A percentile compares a stretch with the other conserved stretches of the same genome.
These are phyloP conservation scores for Herpetomonas muscarum DNA, from an alignment of 208 protist species.

Conservation along the genomic window DNA sequence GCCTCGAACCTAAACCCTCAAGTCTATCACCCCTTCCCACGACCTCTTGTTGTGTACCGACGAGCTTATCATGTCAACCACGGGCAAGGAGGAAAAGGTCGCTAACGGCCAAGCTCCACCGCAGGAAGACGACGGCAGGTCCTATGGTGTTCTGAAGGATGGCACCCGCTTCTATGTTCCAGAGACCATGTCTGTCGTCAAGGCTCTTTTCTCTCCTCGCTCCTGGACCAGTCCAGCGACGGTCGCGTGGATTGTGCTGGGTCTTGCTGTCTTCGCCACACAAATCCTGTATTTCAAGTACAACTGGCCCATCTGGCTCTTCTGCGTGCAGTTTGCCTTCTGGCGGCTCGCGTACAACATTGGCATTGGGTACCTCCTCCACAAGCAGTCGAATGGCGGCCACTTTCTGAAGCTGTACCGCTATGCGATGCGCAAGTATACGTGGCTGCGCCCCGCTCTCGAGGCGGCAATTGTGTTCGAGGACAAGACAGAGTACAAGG, in stretches of 20 bases:
- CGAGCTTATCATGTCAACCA: no score
- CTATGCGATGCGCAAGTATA: conserved; percentile 12
- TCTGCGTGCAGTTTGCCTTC: conserved; percentile 81
- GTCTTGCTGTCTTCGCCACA: conserved; percentile 25
- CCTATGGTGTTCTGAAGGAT: conserved; percentile 36
- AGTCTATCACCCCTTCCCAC: background rate
- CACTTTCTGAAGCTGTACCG: conserved; percentile 45
- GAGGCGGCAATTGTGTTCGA: conserved; percentile 54
- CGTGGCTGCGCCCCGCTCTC: conserved; percentile 23
- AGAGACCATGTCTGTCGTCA: conserved; percentile 65
- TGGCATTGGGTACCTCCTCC: conserved; percentile 87
- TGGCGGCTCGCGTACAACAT: conserved; percentile 94
- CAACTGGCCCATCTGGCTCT: conserved; percentile 60
- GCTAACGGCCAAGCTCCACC: background rate
- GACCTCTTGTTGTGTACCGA: conserved; percentile 1
- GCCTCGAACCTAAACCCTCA: background rate
- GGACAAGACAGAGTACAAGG: conserved; percentile 39
- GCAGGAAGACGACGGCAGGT: conserved; percentile 6
- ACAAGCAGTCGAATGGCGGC: conserved; percentile 69
- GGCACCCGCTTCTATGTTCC: conserved; percentile 57
- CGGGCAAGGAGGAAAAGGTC: background rate
- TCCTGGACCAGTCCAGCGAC: conserved; percentile 49
- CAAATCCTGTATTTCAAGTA: conserved; percentile 35
- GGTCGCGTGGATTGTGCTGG: conserved; percentile 46
- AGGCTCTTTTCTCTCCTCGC: conserved; percentile 33